Percentiles rank a stretch among this genome's conserved stretches.
Evolutionary conservation across 345 rosid genomes (phyloP).

Genomic region (Citrus medica): DNA sequence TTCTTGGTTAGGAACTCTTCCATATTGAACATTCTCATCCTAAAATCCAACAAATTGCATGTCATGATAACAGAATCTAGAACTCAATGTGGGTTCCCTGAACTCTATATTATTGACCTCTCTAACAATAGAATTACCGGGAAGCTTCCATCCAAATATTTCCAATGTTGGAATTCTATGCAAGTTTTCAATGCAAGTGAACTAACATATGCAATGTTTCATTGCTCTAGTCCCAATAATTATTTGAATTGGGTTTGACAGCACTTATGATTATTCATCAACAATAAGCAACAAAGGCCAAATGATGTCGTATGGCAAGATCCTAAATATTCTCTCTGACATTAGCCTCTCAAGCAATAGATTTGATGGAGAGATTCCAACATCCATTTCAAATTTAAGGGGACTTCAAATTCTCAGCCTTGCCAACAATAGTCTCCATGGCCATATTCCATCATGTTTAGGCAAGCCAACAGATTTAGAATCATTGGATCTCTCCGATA

Average conservation of each 20-base stretch:
- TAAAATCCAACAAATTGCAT: neutral
- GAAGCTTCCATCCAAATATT: conserved; percentile 11
- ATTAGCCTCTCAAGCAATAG: neutral
- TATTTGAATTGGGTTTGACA: too few species aligned
- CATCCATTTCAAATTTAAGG: neutral
- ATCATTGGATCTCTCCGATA: neutral
- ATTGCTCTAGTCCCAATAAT: too few species aligned
- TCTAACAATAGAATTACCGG: conserved; percentile 3
- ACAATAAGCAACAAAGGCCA: too few species aligned
- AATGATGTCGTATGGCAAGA: too few species aligned
- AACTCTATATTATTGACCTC: conserved; percentile 12
- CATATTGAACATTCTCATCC: neutral
- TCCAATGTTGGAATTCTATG: conserved; percentile 6
- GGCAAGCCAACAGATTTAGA: neutral
- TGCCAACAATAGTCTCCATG: neutral
- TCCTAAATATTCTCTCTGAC: neutral
- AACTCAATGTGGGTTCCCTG: neutral
- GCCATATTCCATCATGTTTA: neutral
- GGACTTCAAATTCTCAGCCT: neutral
- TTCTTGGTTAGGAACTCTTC: neutral
- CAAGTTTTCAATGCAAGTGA: neutral
- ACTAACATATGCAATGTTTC: too few species aligned
- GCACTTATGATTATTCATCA: neutral
- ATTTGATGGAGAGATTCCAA: neutral
- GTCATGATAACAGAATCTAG: neutral